These are phyloP conservation scores for Ajuga chamaepitys DNA, from an alignment of 257 asterid species.

Conservation along the genomic window DNA sequence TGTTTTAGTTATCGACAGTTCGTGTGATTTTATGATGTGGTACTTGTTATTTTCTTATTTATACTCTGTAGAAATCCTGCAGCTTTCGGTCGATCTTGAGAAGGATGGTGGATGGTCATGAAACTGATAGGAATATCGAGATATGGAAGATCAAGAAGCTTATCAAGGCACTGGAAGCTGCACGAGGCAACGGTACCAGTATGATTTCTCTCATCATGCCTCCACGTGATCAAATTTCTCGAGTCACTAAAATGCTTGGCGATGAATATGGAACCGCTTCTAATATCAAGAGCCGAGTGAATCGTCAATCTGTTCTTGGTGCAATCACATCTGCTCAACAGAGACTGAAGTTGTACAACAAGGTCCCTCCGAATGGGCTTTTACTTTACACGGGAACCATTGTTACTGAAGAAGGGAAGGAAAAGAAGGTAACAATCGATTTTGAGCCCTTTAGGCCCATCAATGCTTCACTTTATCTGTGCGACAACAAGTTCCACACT, in stretches of 20 bases:
- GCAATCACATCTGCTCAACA: conserved; percentile 41
- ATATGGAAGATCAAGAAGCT: conserved; percentile 42
- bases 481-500: neutral
- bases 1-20: neutral
- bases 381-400: conserved; percentile 39
- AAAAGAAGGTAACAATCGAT: conserved; percentile 38
- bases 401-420: conserved; percentile 38
- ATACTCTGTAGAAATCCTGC: neutral
- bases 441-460: conserved; percentile 7
- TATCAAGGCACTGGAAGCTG: conserved; percentile 34
- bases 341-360: conserved; percentile 34
- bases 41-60: neutral
- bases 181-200: conserved; percentile 42
- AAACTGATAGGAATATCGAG: conserved; percentile 4
- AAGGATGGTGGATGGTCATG: conserved; percentile 22
- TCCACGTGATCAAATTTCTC: conserved; percentile 37
- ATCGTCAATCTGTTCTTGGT: conserved; percentile 40
- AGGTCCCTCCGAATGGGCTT: conserved; percentile 37
- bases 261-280: conserved; percentile 43
- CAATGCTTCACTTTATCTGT: neutral
- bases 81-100: neutral
- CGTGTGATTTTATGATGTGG: neutral
- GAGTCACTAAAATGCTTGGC: conserved; percentile 40
- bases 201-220: conserved; percentile 44
- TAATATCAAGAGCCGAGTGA: conserved; percentile 35